Evolutionary conservation across 2,329 filamentous ascomycete genomes (phyloP).

Genomic region (Sporothrix mexicana): DNA sequence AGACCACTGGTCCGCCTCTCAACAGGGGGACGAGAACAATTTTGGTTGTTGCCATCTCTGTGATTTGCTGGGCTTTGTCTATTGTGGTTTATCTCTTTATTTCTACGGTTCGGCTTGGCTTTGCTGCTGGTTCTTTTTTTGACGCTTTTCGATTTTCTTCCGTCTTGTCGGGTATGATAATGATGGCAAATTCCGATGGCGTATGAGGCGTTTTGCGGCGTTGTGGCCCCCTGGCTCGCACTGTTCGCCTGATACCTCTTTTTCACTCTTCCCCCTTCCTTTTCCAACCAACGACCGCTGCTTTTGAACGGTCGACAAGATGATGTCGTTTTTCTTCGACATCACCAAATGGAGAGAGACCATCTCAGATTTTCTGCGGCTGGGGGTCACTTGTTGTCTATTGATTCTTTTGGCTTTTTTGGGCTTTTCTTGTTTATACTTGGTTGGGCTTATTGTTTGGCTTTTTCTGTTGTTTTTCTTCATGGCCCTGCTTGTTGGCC

Average conservation of each 20-base stretch:
- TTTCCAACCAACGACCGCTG: background rate
- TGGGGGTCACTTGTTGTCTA: conserved; percentile 18
- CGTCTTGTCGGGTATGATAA: conserved; percentile 20
- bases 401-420: conserved; percentile 24
- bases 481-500: conserved; percentile 2
- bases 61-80: conserved; percentile 18
- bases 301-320: background rate
- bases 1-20: conserved; percentile 12
- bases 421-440: conserved; percentile 7
- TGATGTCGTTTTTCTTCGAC: background rate
- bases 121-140: conserved; percentile 16
- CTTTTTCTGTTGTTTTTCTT: conserved; percentile 1
- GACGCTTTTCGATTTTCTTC: conserved; percentile 8
- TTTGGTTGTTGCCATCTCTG: conserved; percentile 4
- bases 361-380: conserved; percentile 17
- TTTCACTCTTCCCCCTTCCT: background rate
- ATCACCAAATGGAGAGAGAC: background rate
- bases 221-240: conserved; percentile 34
- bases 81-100: background rate
- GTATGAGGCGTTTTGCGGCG: conserved; percentile 36
- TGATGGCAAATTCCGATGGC: conserved; percentile 31
- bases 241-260: conserved; percentile 32
- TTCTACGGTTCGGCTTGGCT: background rate
- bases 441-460: conserved; percentile 27
- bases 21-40: background rate